phyloP scores from a whole-genome alignment of 169 alveolate species.

The Perkinsus chesapeaki region DNA sequence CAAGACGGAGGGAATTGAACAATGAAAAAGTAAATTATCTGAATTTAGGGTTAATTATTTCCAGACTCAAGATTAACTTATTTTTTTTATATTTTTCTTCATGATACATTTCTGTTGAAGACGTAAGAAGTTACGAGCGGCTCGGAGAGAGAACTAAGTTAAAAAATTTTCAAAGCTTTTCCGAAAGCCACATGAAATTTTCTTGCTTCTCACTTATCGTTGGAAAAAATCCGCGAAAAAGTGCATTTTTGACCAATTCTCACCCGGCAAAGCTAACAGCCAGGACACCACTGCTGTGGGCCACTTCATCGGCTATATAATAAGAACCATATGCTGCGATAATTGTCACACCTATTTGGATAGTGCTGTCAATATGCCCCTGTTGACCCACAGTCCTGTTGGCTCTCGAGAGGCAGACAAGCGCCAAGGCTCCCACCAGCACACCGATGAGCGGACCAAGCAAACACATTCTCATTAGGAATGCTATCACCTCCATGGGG shows the following conservation, averaged over 20 bases:
- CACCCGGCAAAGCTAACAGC: not conserved
- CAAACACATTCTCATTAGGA: not conserved
- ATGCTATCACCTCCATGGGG: not conserved
- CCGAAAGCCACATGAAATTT: too few species aligned
- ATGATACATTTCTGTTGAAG: too few species aligned
- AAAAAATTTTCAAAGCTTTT: not conserved
- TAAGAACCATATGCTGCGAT: not conserved
- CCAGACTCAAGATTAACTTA: too few species aligned
- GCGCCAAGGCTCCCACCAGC: not conserved
- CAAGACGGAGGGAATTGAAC: too few species aligned
- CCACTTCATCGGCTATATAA: not conserved
- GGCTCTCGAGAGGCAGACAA: not conserved
- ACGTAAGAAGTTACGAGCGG: too few species aligned
- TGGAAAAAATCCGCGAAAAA: not conserved
- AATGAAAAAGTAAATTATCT: too few species aligned
- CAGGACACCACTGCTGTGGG: not conserved
- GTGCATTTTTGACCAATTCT: too few species aligned
- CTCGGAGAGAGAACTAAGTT: not conserved
- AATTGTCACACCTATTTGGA: not conserved
- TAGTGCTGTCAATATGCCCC: not conserved
- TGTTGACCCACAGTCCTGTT: not conserved
- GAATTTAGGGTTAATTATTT: too few species aligned
- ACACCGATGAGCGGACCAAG: not conserved
- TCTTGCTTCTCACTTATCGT: not conserved
- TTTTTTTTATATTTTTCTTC: too few species aligned